A percentile compares a stretch with the other conserved stretches of the same genome.
These are phyloP conservation scores for Aspergillus bombycis DNA, from an alignment of 2,329 filamentous ascomycete genomes.

Conservation along the genomic window DNA sequence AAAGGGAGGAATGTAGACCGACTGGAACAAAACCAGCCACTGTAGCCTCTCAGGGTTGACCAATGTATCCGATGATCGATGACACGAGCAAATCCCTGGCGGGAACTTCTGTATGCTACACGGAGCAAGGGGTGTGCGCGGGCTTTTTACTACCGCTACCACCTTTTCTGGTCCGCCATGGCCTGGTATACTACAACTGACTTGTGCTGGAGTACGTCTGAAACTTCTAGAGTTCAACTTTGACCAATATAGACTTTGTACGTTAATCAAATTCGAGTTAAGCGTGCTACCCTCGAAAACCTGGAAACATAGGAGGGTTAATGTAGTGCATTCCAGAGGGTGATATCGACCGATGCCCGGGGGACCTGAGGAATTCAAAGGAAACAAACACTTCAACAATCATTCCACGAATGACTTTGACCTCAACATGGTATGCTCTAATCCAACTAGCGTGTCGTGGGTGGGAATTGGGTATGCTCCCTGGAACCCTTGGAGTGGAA, in stretches of 20 bases:
- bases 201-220: background rate
- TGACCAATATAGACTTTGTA: background rate
- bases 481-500: slow-evolving; percentile 14
- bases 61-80: background rate
- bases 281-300: background rate
- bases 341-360: slow-evolving; percentile 15
- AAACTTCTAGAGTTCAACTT: background rate
- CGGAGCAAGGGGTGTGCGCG: background rate
- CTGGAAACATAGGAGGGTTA: slow-evolving; percentile 5
- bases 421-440: slow-evolving; percentile 20
- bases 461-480: slow-evolving; percentile 11
- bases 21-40: background rate
- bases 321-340: slow-evolving; percentile 21
- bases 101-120: background rate
- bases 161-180: background rate
- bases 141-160: background rate
- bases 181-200: background rate
- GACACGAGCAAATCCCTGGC: background rate
- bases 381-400: slow-evolving; percentile 23
- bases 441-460: background rate
- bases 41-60: background rate
- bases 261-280: too few species aligned
- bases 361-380: slow-evolving; percentile 22
- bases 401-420: slow-evolving; percentile 22
- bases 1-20: background rate